phyloP scores from a whole-genome alignment of 2,329 filamentous ascomycete genomes.

The Colletotrichum kahawae region DNA sequence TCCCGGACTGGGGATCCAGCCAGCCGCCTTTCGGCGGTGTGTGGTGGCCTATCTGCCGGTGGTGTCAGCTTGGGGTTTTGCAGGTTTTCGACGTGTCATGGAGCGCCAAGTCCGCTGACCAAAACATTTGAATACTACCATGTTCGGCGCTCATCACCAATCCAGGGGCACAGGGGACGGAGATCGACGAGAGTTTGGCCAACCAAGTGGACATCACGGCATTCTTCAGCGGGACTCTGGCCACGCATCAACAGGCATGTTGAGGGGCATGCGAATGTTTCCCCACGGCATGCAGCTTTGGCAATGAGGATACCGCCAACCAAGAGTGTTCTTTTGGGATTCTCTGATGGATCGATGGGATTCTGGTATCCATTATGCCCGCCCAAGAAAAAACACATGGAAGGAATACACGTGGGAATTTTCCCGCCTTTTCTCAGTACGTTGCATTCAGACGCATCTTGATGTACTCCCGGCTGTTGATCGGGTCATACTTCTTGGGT shows the following conservation, averaged over 20 bases:
- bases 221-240: neutral
- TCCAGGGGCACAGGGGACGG: neutral
- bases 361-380: neutral
- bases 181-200: neutral
- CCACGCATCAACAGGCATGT: neutral
- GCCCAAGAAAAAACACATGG: neutral
- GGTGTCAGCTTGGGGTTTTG: neutral
- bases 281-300: neutral
- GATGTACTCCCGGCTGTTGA: slow-evolving; percentile 32
- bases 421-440: slow-evolving; percentile 6
- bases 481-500: slow-evolving; percentile 55
- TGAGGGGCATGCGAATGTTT: neutral
- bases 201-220: neutral
- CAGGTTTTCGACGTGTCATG: neutral
- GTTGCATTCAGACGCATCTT: slow-evolving; percentile 30
- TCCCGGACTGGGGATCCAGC: neutral
- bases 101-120: neutral
- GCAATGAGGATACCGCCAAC: neutral
- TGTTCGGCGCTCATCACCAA: neutral
- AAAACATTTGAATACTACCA: neutral
- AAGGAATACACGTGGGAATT: neutral
- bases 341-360: neutral
- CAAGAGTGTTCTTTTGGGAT: neutral
- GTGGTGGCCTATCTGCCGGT: neutral
- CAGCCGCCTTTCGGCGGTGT: neutral